Percentiles rank a stretch among this genome's conserved stretches.
Evolutionary conservation across 2,329 filamentous ascomycete genomes (phyloP).

Genomic region (Colletotrichum eremochloae): DNA sequence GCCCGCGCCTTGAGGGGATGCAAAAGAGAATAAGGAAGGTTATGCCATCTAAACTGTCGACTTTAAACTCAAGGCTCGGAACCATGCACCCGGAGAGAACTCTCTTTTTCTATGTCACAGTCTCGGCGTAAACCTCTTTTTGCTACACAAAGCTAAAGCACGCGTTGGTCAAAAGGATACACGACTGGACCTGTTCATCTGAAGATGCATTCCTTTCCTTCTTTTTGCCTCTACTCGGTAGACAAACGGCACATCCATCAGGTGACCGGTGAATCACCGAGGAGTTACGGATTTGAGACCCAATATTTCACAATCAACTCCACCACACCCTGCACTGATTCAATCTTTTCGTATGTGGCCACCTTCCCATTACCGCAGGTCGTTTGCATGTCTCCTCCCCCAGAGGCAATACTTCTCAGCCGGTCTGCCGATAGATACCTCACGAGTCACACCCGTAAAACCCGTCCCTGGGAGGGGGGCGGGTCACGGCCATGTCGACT

Average conservation of each 20-base stretch:
- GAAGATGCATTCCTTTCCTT: no score
- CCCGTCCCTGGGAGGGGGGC: neutral
- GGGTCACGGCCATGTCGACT: slow-evolving; percentile 11
- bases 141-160: neutral
- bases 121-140: neutral
- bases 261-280: no score
- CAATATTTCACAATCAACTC: neutral
- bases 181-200: neutral
- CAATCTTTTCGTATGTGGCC: neutral
- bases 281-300: neutral
- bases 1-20: neutral
- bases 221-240: neutral
- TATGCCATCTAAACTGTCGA: neutral
- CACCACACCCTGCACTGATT: neutral
- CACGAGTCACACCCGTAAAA: neutral
- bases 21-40: neutral
- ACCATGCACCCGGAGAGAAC: neutral
- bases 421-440: slow-evolving; percentile 25
- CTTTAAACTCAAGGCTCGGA: neutral
- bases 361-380: slow-evolving; percentile 37
- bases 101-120: neutral
- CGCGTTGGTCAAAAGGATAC: neutral
- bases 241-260: neutral
- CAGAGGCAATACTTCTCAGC: slow-evolving; percentile 29
- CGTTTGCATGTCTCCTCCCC: slow-evolving; percentile 12